These are phyloP conservation scores for Xerocomus potaroensis DNA, from an alignment of 768 basidiomycete species.

Conservation along the genomic window DNA sequence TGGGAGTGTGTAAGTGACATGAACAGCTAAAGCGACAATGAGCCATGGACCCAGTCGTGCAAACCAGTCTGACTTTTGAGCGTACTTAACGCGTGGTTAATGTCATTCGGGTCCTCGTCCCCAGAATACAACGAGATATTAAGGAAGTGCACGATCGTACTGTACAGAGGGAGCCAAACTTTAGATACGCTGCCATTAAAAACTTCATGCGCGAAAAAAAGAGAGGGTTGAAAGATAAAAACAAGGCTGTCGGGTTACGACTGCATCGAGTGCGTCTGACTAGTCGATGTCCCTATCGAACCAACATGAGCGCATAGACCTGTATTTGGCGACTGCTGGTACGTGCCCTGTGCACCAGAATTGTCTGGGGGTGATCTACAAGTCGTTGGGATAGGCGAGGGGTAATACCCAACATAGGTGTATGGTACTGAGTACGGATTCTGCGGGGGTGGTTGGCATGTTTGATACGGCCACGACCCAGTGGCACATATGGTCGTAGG, in stretches of 20 bases:
- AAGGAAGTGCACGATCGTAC: no score
- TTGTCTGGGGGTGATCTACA: slow-evolving; percentile 14
- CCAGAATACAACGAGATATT: no score
- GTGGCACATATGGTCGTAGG: slow-evolving; percentile 16
- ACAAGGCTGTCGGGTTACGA: slow-evolving; percentile 7
- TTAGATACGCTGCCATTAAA: slow-evolving; percentile 8
- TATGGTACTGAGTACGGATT: slow-evolving; percentile 21
- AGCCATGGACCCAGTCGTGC: no score
- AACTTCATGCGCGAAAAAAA: slow-evolving; percentile 5
- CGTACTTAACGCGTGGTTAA: no score
- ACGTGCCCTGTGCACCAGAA: slow-evolving; percentile 22
- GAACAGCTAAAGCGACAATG: slow-evolving; percentile 82
- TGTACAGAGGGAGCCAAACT: no score
- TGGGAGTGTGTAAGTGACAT: slow-evolving; percentile 99
- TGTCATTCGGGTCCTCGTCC: no score
- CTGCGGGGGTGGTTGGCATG: slow-evolving; percentile 17
- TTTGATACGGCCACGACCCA: slow-evolving; percentile 34
- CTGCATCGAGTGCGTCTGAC: slow-evolving; percentile 9
- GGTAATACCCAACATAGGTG: slow-evolving; percentile 22
- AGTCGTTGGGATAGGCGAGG: slow-evolving; percentile 8
- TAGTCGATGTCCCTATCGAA: slow-evolving; percentile 23
- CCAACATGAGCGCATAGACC: slow-evolving; percentile 37
- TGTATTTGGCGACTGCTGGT: slow-evolving; percentile 33
- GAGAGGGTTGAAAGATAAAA: neutral
- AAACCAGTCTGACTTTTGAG: no score